Conservation (phyloP, 495 filamentous ascomycete species). For the Darksidea phi region DNA sequence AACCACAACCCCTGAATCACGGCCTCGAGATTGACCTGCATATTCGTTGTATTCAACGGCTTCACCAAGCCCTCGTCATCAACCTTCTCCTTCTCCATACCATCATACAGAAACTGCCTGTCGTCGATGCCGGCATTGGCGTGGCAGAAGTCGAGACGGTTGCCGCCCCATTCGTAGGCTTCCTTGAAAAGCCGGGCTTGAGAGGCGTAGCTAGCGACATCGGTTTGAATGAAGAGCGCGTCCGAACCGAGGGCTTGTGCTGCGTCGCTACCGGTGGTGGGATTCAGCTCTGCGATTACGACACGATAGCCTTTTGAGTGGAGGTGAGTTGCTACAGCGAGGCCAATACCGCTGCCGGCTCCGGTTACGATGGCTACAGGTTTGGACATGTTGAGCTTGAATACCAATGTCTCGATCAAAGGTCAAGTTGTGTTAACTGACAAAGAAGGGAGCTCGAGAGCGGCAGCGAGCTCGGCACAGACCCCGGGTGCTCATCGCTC, state of each 20-base stretch:
- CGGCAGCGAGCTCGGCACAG: too few relatives aligned
- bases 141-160: conserved; percentile 48
- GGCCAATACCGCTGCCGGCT: conserved; percentile 49
- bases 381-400: conserved; percentile 18
- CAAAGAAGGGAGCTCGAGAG: too few relatives aligned
- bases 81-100: conserved; percentile 25
- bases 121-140: conserved; percentile 52
- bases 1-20: conserved; percentile 49
- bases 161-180: conserved; percentile 42
- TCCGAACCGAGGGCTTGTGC: conserved; percentile 22
- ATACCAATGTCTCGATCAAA: too few relatives aligned
- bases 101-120: conserved; percentile 29
- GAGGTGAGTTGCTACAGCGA: conserved; percentile 47
- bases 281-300: conserved; percentile 48
- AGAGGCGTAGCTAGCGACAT: conserved; percentile 44
- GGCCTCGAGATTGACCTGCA: conserved; percentile 48
- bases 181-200: conserved; percentile 46
- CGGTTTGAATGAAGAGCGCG: conserved; percentile 41
- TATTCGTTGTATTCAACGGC: conserved; percentile 44
- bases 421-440: too few relatives aligned
- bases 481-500: too few relatives aligned
- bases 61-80: conserved; percentile 37
- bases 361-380: conserved; percentile 45
- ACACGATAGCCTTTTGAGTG: conserved; percentile 39
- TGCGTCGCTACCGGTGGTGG: conserved; percentile 29